Evolutionary conservation across 257 asterid species (phyloP), one percentile per base, ranked within the genome.

Genomic region (Scutellaria galericulata): DNA sequence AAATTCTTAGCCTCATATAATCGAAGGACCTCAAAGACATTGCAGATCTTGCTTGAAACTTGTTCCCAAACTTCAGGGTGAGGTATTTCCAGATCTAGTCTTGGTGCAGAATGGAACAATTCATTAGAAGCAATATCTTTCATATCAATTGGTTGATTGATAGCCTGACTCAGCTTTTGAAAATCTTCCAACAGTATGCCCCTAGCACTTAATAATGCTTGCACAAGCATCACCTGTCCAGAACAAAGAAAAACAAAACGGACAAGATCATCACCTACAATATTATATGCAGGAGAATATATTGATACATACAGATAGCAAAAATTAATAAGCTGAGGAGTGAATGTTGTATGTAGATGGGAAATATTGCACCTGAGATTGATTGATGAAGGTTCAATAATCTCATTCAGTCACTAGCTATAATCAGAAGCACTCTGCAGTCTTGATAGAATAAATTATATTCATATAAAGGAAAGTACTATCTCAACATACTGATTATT

Each of bases 131-230:
- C 52, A 71, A 83, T 66, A 68, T 85, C 81, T 65, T 83, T 75
- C 24, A 88, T 20, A 64, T 88, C 87, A 68, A 93, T 73, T 73
- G 88, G 79, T 71, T 83, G 84, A 83, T 86, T 79, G 58, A 87
- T 81, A 77, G 86, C 95, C 82, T 78, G 81, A 86, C 98, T 82
- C 65, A 90, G 84, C 72, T 73, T 82, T 57, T 75, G 83, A 58
- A 93, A 64, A 83, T 89, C 96, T 78, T 88, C 88, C 66, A 84
- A 37, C 42, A 93, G 89, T 78, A 85, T 73, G 76, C 75, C 88
- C 64, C 89, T 89, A 45, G 98, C 88, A 74, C 80, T 66, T 77
- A 80, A 78, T 70, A 93, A 79, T 67, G 91, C 90, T 77, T 89
- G 90, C 37, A 77, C 71, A 78, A 88, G 88, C 86, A 77, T 72